Base-by-base conservation (phyloP, 257 asterid species). In the Dorcoceras hygrometricum region DNA sequence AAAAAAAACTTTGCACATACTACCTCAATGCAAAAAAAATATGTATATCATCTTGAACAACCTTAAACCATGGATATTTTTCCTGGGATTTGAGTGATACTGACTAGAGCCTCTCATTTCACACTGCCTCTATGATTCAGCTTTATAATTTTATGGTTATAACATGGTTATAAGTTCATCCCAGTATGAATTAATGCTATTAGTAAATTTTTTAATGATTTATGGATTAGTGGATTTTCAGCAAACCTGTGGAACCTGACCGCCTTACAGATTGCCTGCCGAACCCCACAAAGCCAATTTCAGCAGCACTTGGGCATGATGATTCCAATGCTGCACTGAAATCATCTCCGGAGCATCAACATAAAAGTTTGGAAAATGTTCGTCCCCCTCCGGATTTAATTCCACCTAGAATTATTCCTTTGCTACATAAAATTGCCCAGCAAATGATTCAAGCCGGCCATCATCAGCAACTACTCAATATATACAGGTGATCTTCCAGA, bases 191-290 rank as follows among this genome's bases (percentile, higher is more conserved):
- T 27, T 57, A 11, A 5, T 26, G 24, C 23, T 46, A 46, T 18
- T 46, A 4, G 54, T 46, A 57, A 24, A 39, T 62, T 61, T 34
- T 23, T 24, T 63, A 65, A 55, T 63, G 27, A 31, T 57, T 70
- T 65, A 20, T 71, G 29, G 63, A 73, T 75, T 51, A 57, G 53
- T 23, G 75, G 54, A 71, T 68, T 82, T 72, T 76, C 92, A 93
- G 99, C 88, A 93, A 93, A 76, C 96, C 97, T 57, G 82, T 90
- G 25, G 99, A 93, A 75, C 95, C 97, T 55, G 99, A 93, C 81
- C 83, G 85, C 66, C 88, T 93, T 58, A 85, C 85, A 34, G 99
- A 88, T 74, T 83, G 99, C 84, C 86, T 90, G 8, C 99, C 99
- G 34, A 83, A 75, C 74, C 82, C 99, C 61, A 76, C 86, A 80